Base-by-base conservation (phyloP, 2,329 filamentous ascomycete species). In the Camillea tinctor region DNA sequence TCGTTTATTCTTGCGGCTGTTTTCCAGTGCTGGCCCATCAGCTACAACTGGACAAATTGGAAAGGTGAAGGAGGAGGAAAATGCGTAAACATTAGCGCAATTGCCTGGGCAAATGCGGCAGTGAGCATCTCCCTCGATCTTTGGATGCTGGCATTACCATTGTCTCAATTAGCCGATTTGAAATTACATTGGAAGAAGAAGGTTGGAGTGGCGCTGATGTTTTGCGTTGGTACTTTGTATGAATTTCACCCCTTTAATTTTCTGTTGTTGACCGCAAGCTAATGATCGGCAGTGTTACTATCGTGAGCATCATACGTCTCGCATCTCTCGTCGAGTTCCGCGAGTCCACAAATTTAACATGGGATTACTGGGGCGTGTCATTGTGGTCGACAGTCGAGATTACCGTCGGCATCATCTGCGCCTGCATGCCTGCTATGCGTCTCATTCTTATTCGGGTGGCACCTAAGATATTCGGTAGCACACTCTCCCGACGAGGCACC, bases 151-250 rank as follows among this genome's bases (percentile, higher is more conserved):
- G 69, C 68, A 4, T 67, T 81, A 1, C 79, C 80, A 1, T 72
- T 82, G n/a, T 75, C 75, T 11, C 76, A 80, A 59, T 64, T 84
- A 4, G 60, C 71, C 23, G 54, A 67, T 1, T 71, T 82, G 21
- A 73, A 76, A 4, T 64, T 82, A 51, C 75, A 77, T 59, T 78
- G 75, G 70, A 79, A 78, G 71, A 81, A 81, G 71, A 83, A 81
- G 71, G n/a, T 79, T 6, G 74, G 77, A 56, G 75, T 81, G 1
- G 66, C 67, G 11, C 54, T 81, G 54, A 81, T 83, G 79, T 81
- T 83, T 61, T 72, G 71, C n/a, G 75, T 81, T 3, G 80, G 80
- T 4, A 71, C 72, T 2, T 76, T 76, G 70, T 72, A 54, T 53
- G 68, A 66, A 1, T 21, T 6, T 36, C 1, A 30, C 19, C 36